Evolutionary conservation across 805 yeast genomes (phyloP), one percentile per base, ranked within the genome.

Genomic region (Yamadazyma ubonensis): DNA sequence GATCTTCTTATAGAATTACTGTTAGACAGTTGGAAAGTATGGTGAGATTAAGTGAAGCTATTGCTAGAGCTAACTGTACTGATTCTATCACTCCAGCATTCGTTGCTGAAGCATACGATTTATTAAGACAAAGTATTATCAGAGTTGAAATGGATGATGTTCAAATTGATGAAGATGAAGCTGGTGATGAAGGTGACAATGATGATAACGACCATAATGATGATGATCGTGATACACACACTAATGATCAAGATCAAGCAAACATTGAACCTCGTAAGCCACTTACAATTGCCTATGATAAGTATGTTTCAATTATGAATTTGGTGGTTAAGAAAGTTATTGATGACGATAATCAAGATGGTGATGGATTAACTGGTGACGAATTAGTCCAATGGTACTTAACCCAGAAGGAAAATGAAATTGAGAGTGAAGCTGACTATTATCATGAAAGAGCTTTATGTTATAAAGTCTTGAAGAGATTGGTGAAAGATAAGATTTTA

Each of bases 21-120:
- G 99, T 93, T 25, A 85, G 99, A 71, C 99, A 93, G 59, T 74
- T 93, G 54, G 99, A 91, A 65, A 83, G 93, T 38, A 78, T 90
- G 89, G 83, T 93, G 50, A 78, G 99, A 57, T 73, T 93, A 43
- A 81, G 93, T 3, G 99, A 93, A 60, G 98, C 96, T 1, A 90
- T 93, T 63, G 98, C 99, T 1, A 76, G 96, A 50, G 97, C 98
- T 19, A 93, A 91, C 62, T 90, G 98, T 64, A 86, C 90, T 14
- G 93, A 86, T 48, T 89, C 81, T 46, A 83, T 89, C 39, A 80
- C 91, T 0, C 86, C 91, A 6, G 73, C 75, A 25, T 86, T 88
- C 59, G 98, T 91, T 32, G 84, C 90, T 2, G 98, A 93, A 58
- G 99, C 99, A 0, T 89, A 85, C 59, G 91, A 85, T 54, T 68